Conservation (phyloP, 192 early-diverging fungal species). For the Neocallimastix lanati region DNA sequence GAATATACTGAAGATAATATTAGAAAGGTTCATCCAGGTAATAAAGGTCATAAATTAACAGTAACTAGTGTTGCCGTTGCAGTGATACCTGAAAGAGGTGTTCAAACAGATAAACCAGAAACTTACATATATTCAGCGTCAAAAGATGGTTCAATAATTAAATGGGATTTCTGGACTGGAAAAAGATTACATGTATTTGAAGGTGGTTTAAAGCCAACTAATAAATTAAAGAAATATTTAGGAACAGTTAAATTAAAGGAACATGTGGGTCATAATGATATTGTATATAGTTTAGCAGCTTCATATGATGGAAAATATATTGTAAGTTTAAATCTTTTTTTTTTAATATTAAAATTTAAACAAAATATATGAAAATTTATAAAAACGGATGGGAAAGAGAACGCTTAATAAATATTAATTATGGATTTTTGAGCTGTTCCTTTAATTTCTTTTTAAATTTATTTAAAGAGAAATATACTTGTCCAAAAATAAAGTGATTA, state of each 20-base stretch:
- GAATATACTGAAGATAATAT: not conserved
- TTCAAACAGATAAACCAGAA: not conserved
- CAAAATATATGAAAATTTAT: too few species aligned
- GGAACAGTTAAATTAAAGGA: conserved; percentile 1
- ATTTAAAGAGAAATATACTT: not conserved
- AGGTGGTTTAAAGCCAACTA: conserved; percentile 56
- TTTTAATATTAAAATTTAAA: too few species aligned
- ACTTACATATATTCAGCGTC: conserved; percentile 57
- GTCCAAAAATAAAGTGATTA: not conserved
- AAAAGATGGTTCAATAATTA: conserved; percentile 85
- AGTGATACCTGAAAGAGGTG: conserved; percentile 12
- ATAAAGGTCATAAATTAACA: conserved; percentile 48
- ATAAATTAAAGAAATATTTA: conserved; percentile 10
- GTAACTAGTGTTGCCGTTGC: conserved; percentile 64
- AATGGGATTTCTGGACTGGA: conserved; percentile 64
- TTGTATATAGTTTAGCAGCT: conserved; percentile 18
- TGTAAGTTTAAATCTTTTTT: conserved; percentile 20
- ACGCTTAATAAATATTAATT: not conserved
- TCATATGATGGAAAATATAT: conserved; percentile 28
- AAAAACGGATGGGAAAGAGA: not conserved
- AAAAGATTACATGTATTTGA: conserved; percentile 43
- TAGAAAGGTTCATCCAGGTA: not conserved
- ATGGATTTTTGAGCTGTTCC: conserved; percentile 17
- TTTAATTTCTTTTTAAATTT: conserved; percentile 1
- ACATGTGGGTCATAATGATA: conserved; percentile 26